Conservation (phyloP, 2,329 filamentous ascomycete species). For the Elsinoe perseae region DNA sequence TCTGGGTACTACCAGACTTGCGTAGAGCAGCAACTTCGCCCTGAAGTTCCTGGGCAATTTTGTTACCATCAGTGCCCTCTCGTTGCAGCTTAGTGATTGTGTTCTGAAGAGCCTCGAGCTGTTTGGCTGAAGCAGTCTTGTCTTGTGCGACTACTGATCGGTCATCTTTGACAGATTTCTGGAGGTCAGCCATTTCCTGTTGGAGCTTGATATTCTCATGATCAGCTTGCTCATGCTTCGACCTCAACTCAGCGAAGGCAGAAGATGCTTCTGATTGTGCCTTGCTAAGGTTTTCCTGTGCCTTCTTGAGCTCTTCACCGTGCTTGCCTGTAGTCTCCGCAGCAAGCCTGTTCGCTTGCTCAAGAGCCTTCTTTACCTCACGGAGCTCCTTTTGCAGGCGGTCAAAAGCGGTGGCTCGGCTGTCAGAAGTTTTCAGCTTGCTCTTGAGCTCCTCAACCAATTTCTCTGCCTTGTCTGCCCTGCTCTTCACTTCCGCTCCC, state of each 20-base stretch:
- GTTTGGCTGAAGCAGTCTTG: neutral
- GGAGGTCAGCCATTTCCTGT: conserved; percentile 16
- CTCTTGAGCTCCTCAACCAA: conserved; percentile 17
- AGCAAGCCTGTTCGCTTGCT: conserved; percentile 14
- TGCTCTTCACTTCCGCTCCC: conserved; percentile 5
- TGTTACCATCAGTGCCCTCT: conserved; percentile 21
- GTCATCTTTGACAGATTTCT: conserved; percentile 10
- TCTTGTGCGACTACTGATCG: conserved; percentile 7
- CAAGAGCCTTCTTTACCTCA: conserved; percentile 17
- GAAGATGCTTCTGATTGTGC: neutral
- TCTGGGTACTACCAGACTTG: neutral
- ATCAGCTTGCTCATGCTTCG: conserved; percentile 5
- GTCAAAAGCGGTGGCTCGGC: conserved; percentile 11
- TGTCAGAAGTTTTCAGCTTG: conserved; percentile 18
- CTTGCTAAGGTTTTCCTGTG: conserved; percentile 18
- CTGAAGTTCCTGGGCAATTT: conserved; percentile 20
- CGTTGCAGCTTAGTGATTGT: conserved; percentile 23
- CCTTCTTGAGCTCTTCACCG: conserved; percentile 10
- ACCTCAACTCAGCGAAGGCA: neutral
- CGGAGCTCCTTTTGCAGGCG: conserved; percentile 19
- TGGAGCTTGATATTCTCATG: conserved; percentile 15
- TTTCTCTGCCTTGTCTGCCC: conserved; percentile 13
- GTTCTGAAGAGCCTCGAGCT: conserved; percentile 19
- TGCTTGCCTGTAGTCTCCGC: conserved; percentile 14
- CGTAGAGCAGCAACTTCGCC: conserved; percentile 16